phyloP scores from a whole-genome alignment of 257 asterid genomes.

The Penstemon newberryi region DNA sequence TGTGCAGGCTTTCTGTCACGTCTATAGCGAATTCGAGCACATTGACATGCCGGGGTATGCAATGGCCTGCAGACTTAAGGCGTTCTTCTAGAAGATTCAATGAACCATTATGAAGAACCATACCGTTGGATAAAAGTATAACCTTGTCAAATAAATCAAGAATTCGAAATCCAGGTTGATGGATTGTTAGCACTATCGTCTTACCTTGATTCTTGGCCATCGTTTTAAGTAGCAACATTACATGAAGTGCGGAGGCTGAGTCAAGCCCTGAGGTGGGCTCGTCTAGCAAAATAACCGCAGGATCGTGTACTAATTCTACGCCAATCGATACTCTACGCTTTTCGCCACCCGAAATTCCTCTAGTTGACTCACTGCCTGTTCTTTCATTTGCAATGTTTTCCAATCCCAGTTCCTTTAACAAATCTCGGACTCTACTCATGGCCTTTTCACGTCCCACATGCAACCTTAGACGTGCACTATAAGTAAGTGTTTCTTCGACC shows the following conservation, averaged over 20 bases:
- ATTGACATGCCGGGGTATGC: slow-evolving; percentile 63
- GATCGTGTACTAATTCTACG: slow-evolving; percentile 71
- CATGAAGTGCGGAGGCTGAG: slow-evolving; percentile 70
- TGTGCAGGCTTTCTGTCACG: slow-evolving; percentile 38
- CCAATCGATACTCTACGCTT: slow-evolving; percentile 78
- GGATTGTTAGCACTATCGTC: slow-evolving; percentile 69
- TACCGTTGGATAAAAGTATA: slow-evolving; percentile 51
- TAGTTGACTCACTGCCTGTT: slow-evolving; percentile 51
- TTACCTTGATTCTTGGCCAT: slow-evolving; percentile 59
- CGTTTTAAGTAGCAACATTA: slow-evolving; percentile 49
- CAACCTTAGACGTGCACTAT: slow-evolving; percentile 70
- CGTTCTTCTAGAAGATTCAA: slow-evolving; percentile 51
- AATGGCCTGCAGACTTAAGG: slow-evolving; percentile 46
- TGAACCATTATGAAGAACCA: slow-evolving; percentile 63
- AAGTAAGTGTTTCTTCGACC: slow-evolving; percentile 64
- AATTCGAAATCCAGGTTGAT: slow-evolving; percentile 79
- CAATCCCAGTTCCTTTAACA: slow-evolving; percentile 64
- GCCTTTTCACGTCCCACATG: slow-evolving; percentile 20
- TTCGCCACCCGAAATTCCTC: slow-evolving; percentile 83
- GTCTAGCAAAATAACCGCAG: slow-evolving; percentile 65
- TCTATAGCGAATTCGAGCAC: slow-evolving; percentile 81
- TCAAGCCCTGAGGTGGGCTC: slow-evolving; percentile 94
- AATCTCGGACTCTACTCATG: slow-evolving; percentile 31
- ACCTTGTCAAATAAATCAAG: slow-evolving; percentile 64
- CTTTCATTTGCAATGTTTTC: slow-evolving; percentile 46